Conservation (phyloP, 2,329 filamentous ascomycete genomes). For the Pyrenophora teres region DNA sequence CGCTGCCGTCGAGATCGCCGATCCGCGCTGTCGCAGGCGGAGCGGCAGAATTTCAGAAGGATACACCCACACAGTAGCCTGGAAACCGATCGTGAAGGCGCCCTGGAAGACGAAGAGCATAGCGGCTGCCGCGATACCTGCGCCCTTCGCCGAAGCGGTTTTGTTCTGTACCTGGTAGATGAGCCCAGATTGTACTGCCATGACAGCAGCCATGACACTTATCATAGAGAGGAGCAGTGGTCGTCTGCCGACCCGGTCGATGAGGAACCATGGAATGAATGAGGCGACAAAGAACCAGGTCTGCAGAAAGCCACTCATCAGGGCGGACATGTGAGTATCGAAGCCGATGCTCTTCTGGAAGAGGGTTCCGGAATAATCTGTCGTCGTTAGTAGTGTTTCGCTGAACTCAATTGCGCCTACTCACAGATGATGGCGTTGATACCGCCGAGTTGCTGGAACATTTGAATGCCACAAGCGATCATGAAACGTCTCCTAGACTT, state of each 20-base stretch:
- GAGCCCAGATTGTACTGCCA: constrained; percentile 24
- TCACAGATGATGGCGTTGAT: constrained; percentile 27
- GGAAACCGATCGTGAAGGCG: constrained; percentile 24
- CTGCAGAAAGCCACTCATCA: constrained; percentile 25
- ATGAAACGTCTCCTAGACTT: constrained; percentile 24
- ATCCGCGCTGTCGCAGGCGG: constrained; percentile 56
- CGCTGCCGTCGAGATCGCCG: constrained; percentile 54
- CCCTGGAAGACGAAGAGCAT: constrained; percentile 27
- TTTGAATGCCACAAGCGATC: constrained; percentile 23
- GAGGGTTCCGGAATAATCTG: constrained; percentile 23
- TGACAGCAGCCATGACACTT: constrained; percentile 23
- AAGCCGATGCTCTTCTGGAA: constrained; percentile 26
- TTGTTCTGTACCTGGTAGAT: constrained; percentile 25
- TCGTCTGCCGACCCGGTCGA: constrained; percentile 20
- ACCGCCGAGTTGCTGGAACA: constrained; percentile 24
- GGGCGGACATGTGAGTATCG: constrained; percentile 19
- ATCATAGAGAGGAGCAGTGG: constrained; percentile 24
- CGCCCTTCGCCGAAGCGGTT: constrained; percentile 15
- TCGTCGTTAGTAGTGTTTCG: not conserved
- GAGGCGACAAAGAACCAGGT: constrained; percentile 27
- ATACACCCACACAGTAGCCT: constrained; percentile 52
- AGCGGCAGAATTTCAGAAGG: constrained; percentile 58
- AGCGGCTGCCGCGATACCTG: constrained; percentile 21
- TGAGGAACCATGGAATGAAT: constrained; percentile 23
- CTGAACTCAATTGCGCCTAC: not conserved